A percentile compares a stretch with the other conserved stretches of the same genome.
phyloP scores from a whole-genome alignment of 2,329 filamentous ascomycete genomes.

The Alternaria dauci region DNA sequence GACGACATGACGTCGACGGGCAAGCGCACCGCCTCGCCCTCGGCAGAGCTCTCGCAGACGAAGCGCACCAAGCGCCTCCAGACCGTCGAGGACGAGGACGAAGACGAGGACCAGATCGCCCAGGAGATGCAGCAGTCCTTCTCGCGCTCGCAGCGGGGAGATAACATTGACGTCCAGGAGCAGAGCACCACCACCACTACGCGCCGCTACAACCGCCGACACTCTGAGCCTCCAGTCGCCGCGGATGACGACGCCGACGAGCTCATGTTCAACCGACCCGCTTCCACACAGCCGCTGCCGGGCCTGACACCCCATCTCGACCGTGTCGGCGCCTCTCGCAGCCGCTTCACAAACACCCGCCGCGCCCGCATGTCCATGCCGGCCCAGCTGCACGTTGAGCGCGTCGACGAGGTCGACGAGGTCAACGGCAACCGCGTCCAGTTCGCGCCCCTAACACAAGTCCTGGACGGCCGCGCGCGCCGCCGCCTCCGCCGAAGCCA shows the following conservation, averaged over 20 bases:
- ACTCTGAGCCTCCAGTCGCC: conserved; percentile 46
- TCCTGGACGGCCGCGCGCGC: conserved; percentile 44
- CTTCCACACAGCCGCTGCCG: conserved; percentile 37
- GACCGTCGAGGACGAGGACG: conserved; percentile 40
- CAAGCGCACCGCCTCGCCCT: conserved; percentile 45
- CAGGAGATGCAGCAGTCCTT: conserved; percentile 45
- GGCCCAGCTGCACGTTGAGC: conserved; percentile 41
- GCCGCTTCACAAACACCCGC: conserved; percentile 36
- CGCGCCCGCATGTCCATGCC: conserved; percentile 49
- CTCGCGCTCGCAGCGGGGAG: conserved; percentile 33
- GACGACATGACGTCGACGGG: conserved; percentile 27
- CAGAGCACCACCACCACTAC: conserved; percentile 24
- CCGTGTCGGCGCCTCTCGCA: conserved; percentile 37
- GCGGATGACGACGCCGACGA: conserved; percentile 27
- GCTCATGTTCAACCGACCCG: conserved; percentile 24
- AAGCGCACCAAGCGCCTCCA: conserved; percentile 47
- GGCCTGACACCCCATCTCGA: conserved; percentile 47
- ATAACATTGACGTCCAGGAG: conserved; percentile 26
- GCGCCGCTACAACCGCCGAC: conserved; percentile 39
- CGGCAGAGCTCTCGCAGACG: conserved; percentile 33
- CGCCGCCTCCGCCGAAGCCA: conserved; percentile 53
- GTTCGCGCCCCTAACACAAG: conserved; percentile 46
- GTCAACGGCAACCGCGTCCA: conserved; percentile 38
- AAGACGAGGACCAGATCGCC: conserved; percentile 44
- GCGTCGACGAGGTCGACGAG: conserved; percentile 35